phyloP scores from a whole-genome alignment of 495 filamentous ascomycete genomes.

The Durotheca rogersii region DNA sequence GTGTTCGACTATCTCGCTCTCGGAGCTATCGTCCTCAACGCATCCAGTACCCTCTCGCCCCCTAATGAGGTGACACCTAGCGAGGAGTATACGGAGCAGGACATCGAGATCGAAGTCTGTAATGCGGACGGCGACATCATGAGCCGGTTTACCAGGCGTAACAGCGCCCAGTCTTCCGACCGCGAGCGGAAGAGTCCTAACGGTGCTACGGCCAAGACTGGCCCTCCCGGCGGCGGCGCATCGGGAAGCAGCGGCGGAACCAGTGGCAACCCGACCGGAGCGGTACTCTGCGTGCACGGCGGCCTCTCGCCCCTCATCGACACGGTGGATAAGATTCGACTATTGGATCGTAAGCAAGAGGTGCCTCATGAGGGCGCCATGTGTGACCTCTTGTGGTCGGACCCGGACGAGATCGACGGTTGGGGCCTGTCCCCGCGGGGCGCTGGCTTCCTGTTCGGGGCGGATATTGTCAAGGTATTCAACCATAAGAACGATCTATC shows the following conservation, averaged over 20 bases:
- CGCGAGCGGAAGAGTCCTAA: constrained; percentile 40
- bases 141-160: constrained; percentile 54
- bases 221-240: constrained; percentile 78
- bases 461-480: constrained; percentile 93
- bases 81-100: constrained; percentile 55
- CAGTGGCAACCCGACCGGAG: constrained; percentile 66
- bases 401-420: constrained; percentile 97
- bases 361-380: constrained; percentile 98
- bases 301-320: constrained; percentile 90
- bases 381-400: constrained; percentile 97
- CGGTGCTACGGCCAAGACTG: constrained; percentile 53
- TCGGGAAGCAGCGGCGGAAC: constrained; percentile 65
- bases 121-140: constrained; percentile 78
- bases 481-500: constrained; percentile 91
- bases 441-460: constrained; percentile 93
- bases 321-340: constrained; percentile 90
- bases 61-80: constrained; percentile 49
- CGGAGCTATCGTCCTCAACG: constrained; percentile 89
- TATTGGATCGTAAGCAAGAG: constrained; percentile 96
- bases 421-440: constrained; percentile 95
- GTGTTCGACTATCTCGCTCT: constrained; percentile 98
- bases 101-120: constrained; percentile 88
- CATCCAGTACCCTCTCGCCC: constrained; percentile 68
- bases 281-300: constrained; percentile 93
- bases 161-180: constrained; percentile 12